phyloP scores from a whole-genome alignment of 768 basidiomycete species.

The Kwoniella dendrophila region DNA sequence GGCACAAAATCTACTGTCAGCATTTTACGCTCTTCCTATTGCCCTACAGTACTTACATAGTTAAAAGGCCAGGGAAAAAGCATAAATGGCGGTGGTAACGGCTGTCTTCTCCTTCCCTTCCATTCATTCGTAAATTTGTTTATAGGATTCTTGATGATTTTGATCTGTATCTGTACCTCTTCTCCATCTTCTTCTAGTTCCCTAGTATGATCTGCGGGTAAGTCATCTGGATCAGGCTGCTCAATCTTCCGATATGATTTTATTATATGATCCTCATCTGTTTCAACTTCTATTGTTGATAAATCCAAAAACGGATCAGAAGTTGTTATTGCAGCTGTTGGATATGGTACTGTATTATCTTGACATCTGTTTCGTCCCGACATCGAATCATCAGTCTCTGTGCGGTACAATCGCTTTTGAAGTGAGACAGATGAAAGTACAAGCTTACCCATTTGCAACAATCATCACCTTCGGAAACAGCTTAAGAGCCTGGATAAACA shows the following conservation, averaged over 20 bases:
- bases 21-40: too few species aligned
- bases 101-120: conserved; percentile 19
- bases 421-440: background rate
- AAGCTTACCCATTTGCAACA: conserved; percentile 50
- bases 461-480: conserved; percentile 46
- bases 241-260: conserved; percentile 18
- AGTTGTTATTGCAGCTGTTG: conserved; percentile 42
- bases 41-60: conserved; percentile 44
- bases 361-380: conserved; percentile 21
- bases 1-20: too few species aligned
- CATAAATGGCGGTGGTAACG: conserved; percentile 39
- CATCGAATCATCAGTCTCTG: background rate
- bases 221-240: conserved; percentile 12
- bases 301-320: conserved; percentile 37
- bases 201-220: conserved; percentile 10
- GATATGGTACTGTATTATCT: conserved; percentile 49
- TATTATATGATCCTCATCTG: conserved; percentile 36
- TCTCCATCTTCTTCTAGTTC: conserved; percentile 20
- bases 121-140: conserved; percentile 1
- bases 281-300: conserved; percentile 23
- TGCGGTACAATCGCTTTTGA: background rate
- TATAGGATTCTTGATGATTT: conserved; percentile 11
- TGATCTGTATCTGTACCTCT: conserved; percentile 17
- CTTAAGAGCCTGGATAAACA: conserved; percentile 48
- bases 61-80: conserved; percentile 37